Conservation (phyloP, 2,329 filamentous ascomycete genomes). For the Colletotrichum horii region DNA sequence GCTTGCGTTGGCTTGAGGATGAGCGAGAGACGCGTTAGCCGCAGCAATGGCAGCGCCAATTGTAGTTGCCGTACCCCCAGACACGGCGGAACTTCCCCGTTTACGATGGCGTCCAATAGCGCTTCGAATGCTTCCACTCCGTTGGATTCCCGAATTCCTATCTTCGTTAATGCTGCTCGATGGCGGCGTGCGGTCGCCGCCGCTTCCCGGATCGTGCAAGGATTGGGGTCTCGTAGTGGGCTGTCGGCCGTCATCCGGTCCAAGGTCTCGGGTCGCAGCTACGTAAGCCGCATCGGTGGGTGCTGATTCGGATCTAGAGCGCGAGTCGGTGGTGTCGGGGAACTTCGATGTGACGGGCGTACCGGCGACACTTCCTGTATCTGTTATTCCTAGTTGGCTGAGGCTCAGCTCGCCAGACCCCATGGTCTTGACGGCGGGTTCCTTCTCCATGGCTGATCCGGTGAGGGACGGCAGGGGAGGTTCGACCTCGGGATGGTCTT, state of each 20-base stretch:
- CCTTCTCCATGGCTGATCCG: conserved; percentile 52
- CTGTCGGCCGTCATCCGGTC: conserved; percentile 35
- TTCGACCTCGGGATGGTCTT: conserved; percentile 48
- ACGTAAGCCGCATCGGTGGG: conserved; percentile 48
- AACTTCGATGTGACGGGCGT: conserved; percentile 64
- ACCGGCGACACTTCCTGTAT: conserved; percentile 57
- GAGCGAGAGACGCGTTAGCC: conserved; percentile 69
- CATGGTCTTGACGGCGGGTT: conserved; percentile 85
- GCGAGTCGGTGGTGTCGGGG: conserved; percentile 50
- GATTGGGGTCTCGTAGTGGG: conserved; percentile 50
- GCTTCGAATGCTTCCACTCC: conserved; percentile 73
- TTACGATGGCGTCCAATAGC: conserved; percentile 68
- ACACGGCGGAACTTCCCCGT: conserved; percentile 80
- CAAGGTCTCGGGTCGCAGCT: conserved; percentile 36
- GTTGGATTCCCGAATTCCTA: conserved; percentile 59
- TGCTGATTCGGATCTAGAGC: conserved; percentile 63
- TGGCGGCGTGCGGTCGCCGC: conserved; percentile 69
- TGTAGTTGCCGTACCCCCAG: conserved; percentile 64
- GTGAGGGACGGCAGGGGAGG: conserved; percentile 30
- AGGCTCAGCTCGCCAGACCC: conserved; percentile 89
- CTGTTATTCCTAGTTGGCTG: conserved; percentile 82
- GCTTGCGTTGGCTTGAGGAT: conserved; percentile 61
- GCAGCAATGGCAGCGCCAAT: conserved; percentile 77
- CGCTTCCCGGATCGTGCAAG: conserved; percentile 51
- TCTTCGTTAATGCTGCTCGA: conserved; percentile 69